Base-by-base conservation (phyloP, 2,329 filamentous ascomycete species). In the Mollisia scopiformis region DNA sequence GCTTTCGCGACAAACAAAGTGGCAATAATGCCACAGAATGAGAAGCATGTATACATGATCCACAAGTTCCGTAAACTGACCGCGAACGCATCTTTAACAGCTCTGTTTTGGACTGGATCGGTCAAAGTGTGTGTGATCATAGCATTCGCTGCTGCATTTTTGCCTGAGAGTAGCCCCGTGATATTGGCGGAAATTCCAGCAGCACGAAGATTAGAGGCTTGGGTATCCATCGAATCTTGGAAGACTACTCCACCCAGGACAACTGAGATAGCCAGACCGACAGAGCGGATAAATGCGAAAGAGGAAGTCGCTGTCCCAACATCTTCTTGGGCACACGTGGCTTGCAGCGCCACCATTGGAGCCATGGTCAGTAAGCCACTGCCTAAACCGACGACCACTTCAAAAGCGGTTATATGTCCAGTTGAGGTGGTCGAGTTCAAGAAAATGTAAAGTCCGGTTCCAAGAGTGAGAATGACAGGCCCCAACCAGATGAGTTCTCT, bases 311-410 rank as follows among this genome's bases (percentile, higher is more conserved):
- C 83, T 0, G 79, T 78, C 0, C 82, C 82, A 1, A 75, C 75
- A 47, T 70, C 62, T 5, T 49, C 58, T 55, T 66, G 64, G 1
- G 76, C 71, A 13, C 84, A 80, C 14, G 76, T 76, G n/a, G 77
- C 79, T 63, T 87, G 84, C 0, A 87, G 72, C 0, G 84, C 83
- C 30, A 87, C 79, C 14, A 85, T 74, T 0, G 84, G 84, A 0
- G 83, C 75, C 61, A 83, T 74, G 69, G 86, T 86, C 0, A 85
- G 75, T 13, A 84, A 71, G 0, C 81, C 83, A 0, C 77, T 76
- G 1, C 84, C 84, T 0, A 81, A 62, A 1, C 83, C 84, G 1
- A 73, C 77, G 19, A 86, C 66, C 14, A 85, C 70, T 63, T 85
- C 75, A 65, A 81, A 80, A 1, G 76, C 78, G 35, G 85, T 71